phyloP scores from a whole-genome alignment of 139 green algal species.

The Coccomyxa sp. region DNA sequence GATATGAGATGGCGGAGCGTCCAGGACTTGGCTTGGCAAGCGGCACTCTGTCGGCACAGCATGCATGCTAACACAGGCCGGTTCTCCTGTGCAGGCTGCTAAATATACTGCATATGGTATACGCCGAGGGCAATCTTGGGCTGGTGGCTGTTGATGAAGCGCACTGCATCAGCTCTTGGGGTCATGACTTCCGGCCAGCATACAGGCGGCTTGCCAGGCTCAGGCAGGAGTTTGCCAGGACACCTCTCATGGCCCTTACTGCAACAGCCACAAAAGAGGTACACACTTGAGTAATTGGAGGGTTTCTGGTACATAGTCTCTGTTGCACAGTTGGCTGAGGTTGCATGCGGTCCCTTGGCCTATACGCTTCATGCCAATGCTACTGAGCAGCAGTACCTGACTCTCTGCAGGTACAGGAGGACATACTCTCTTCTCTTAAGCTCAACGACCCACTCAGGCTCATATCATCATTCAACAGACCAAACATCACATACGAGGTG shows the following conservation, averaged over 20 bases:
- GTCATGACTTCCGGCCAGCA: conserved; percentile 56
- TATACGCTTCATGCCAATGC: not conserved
- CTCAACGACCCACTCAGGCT: not conserved
- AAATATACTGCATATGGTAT: not conserved
- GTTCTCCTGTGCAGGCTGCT: not conserved
- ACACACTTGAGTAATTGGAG: too few relatives aligned
- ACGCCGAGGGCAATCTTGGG: not conserved
- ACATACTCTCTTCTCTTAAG: not conserved
- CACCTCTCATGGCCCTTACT: conserved; percentile 60
- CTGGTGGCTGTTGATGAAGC: not conserved
- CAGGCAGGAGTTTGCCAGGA: conserved; percentile 23
- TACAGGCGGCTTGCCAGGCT: conserved; percentile 47
- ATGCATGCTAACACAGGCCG: not conserved
- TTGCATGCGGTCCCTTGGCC: too few relatives aligned
- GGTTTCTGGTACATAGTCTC: too few relatives aligned
- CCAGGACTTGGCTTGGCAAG: not conserved
- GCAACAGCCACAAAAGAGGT: conserved; percentile 48
- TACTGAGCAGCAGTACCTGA: not conserved
- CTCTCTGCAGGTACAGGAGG: not conserved
- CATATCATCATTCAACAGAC: not conserved
- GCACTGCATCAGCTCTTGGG: not conserved
- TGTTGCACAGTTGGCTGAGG: not conserved
- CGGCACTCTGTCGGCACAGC: not conserved
- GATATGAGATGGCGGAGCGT: too few relatives aligned
- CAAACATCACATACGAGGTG: not conserved